phyloP scores from a whole-genome alignment of 441 rosid genomes.

The Populus hybrid region DNA sequence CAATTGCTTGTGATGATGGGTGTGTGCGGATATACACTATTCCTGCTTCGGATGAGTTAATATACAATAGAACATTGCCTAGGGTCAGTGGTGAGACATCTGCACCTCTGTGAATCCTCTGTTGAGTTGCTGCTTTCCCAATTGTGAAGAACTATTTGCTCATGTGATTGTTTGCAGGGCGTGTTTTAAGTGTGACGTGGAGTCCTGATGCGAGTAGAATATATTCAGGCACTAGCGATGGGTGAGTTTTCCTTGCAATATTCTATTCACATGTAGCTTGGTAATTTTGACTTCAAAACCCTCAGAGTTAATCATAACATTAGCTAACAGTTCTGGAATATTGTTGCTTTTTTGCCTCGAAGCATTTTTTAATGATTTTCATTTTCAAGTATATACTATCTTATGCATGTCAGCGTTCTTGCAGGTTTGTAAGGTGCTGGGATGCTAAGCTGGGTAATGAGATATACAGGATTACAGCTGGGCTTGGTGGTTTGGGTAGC shows the following conservation, averaged over 20 bases:
- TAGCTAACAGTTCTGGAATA: background rate
- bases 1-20: conserved; percentile 89
- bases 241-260: conserved; percentile 46
- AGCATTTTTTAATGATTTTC: background rate
- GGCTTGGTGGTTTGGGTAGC: conserved; percentile 76
- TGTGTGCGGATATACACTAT: conserved; percentile 65
- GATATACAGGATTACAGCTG: conserved; percentile 83
- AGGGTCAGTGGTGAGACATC: conserved; percentile 94
- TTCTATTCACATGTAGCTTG: background rate
- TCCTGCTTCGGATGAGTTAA: conserved; percentile 51
- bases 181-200: conserved; percentile 82
- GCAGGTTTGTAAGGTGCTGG: conserved; percentile 94
- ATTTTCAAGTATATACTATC: conserved; percentile 6
- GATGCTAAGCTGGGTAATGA: conserved; percentile 61
- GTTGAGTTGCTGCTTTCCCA: conserved; percentile 19
- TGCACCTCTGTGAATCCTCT: conserved; percentile 19
- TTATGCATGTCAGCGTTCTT: conserved; percentile 15
- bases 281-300: background rate
- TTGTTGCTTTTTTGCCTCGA: background rate
- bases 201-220: conserved; percentile 54
- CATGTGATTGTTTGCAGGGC: conserved; percentile 48
- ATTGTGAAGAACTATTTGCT: conserved; percentile 16
- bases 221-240: conserved; percentile 88
- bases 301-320: background rate
- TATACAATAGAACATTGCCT: conserved; percentile 69